These are phyloP conservation scores for Annulohypoxylon moriforme DNA, from an alignment of 495 filamentous ascomycete species.

Conservation along the genomic window DNA sequence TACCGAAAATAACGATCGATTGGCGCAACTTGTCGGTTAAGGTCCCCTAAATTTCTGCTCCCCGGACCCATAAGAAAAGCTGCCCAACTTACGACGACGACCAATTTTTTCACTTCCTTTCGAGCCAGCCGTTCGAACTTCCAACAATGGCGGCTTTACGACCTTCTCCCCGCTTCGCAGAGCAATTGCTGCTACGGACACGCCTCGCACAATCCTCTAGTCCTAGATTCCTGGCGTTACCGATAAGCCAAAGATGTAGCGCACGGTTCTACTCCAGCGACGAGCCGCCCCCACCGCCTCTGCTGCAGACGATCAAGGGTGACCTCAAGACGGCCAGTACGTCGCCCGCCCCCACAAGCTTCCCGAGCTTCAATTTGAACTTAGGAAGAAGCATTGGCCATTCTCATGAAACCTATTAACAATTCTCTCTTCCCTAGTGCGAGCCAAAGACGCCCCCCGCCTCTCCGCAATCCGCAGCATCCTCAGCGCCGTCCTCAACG, in stretches of 20 bases:
- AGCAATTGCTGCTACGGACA: slow-evolving; percentile 21
- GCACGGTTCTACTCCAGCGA: slow-evolving; percentile 54
- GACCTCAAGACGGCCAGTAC: slow-evolving; percentile 68
- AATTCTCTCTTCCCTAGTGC: slow-evolving; percentile 48
- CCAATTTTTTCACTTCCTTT: slow-evolving; percentile 1
- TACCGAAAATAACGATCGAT: slow-evolving; percentile 33
- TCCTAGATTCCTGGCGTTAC: slow-evolving; percentile 6
- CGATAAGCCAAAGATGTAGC: slow-evolving; percentile 27
- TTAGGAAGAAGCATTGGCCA: not conserved
- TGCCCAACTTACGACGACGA: slow-evolving; percentile 7
- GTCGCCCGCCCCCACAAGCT: not conserved
- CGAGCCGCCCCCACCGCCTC: slow-evolving; percentile 49
- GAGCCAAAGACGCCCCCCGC: slow-evolving; percentile 64
- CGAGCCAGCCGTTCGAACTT: not conserved
- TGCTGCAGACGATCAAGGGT: slow-evolving; percentile 59
- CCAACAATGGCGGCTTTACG: slow-evolving; percentile 32
- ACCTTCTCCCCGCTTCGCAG: slow-evolving; percentile 23
- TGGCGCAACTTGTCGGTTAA: slow-evolving; percentile 28
- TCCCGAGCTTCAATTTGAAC: not conserved
- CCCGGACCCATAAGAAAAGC: slow-evolving; percentile 31
- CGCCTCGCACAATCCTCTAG: slow-evolving; percentile 13
- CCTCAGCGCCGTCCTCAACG: slow-evolving; percentile 65
- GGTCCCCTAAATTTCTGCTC: slow-evolving; percentile 40
- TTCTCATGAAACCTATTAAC: not conserved
- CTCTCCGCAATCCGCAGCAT: slow-evolving; percentile 66